Evolutionary conservation across 208 protist species (phyloP).

Genomic region (Acanthamoeba healyi): DNA sequence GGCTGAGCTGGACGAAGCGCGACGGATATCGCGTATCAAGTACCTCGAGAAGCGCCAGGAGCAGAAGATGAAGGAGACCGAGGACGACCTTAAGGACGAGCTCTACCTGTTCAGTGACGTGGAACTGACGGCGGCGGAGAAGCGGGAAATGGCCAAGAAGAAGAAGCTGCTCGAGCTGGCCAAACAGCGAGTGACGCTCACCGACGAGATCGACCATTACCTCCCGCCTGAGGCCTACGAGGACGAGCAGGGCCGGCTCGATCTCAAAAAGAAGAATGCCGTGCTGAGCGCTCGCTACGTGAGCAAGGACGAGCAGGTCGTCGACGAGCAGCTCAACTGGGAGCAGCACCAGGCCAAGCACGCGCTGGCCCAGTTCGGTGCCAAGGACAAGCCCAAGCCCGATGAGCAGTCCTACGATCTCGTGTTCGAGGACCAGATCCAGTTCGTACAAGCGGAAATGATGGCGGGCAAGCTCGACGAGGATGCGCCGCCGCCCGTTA

Average conservation of each 20-base stretch:
- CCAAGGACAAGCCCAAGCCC: constrained; percentile 60
- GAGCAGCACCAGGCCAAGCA: constrained; percentile 85
- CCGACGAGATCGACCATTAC: constrained; percentile 58
- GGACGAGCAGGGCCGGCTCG: constrained; percentile 64
- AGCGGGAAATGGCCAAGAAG: constrained; percentile 24
- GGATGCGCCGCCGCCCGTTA: neutral
- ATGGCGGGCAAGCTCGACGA: constrained; percentile 83
- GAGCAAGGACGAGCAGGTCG: constrained; percentile 38
- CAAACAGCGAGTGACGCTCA: constrained; percentile 30
- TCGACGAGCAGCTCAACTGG: constrained; percentile 86
- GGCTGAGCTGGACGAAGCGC: constrained; percentile 14
- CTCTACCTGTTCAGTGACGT: constrained; percentile 72
- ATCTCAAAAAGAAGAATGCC: constrained; percentile 75
- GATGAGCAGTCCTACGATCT: constrained; percentile 84
- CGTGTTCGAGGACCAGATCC: constrained; percentile 92
- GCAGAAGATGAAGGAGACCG: constrained; percentile 78
- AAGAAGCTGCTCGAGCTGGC: constrained; percentile 6
- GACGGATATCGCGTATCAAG: constrained; percentile 36
- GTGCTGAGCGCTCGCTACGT: constrained; percentile 80
- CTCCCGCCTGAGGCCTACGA: constrained; percentile 12
- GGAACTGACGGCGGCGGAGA: constrained; percentile 7
- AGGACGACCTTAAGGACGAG: constrained; percentile 69
- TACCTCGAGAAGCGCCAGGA: constrained; percentile 77
- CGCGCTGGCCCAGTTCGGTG: constrained; percentile 78
- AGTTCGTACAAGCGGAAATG: constrained; percentile 91